Conservation (phyloP, 2,329 filamentous ascomycete genomes). For the Fusarium sp. region DNA sequence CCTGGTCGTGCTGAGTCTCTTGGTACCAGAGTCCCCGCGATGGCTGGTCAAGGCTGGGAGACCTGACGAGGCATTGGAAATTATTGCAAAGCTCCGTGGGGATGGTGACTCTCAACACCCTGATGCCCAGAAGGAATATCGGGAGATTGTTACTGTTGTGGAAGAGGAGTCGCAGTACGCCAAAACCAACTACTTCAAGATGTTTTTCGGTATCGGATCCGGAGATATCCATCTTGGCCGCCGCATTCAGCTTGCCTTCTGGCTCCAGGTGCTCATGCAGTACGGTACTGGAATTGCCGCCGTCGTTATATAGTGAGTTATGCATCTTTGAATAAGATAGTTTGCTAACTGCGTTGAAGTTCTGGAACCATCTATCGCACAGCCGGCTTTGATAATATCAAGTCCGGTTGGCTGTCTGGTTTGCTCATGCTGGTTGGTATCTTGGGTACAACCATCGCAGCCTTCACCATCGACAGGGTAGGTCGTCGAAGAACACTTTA, state of each 20-base stretch:
- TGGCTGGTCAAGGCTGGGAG: slow-evolving; percentile 17
- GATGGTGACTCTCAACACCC: background rate
- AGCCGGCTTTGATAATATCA: slow-evolving; percentile 3
- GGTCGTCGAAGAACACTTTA: slow-evolving; percentile 53
- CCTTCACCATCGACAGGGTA: slow-evolving; percentile 55
- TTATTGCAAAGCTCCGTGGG: slow-evolving; percentile 4
- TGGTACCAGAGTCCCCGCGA: slow-evolving; percentile 2
- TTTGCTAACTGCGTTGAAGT: background rate
- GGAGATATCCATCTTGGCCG: slow-evolving; percentile 54
- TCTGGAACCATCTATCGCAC: slow-evolving; percentile 19
- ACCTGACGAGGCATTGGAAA: slow-evolving; percentile 6
- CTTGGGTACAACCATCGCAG: slow-evolving; percentile 62
- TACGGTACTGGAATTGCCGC: slow-evolving; percentile 37
- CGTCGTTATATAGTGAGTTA: slow-evolving; percentile 23
- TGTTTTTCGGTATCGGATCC: slow-evolving; percentile 55
- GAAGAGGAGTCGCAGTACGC: slow-evolving; percentile 51
- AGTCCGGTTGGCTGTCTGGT: slow-evolving; percentile 56
- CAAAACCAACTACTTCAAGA: slow-evolving; percentile 55
- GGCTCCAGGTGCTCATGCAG: slow-evolving; percentile 56
- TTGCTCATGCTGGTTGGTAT: slow-evolving; percentile 64
- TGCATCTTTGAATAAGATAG: accelerated
- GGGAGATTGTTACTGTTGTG: slow-evolving; percentile 55
- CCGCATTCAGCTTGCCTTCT: slow-evolving; percentile 55
- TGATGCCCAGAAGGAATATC: slow-evolving; percentile 46
- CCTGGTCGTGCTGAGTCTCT: background rate